Evolutionary conservation across 352 stramenopile species (phyloP).

Genomic region (Phytophthora boehmeriae): DNA sequence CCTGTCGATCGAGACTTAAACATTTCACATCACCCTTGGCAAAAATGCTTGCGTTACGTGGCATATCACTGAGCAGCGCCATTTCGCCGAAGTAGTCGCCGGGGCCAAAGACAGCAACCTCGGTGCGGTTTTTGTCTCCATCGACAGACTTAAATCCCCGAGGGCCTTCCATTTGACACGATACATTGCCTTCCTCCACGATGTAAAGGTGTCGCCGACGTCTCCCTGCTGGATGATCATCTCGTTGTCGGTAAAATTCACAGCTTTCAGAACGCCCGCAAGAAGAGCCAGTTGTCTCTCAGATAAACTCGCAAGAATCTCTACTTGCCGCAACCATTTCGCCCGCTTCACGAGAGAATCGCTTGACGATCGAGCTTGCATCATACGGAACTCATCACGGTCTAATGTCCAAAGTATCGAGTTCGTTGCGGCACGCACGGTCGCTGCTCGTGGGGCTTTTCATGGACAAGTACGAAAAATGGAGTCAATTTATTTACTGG

Average conservation of each 20-base stretch:
- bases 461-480: conserved; percentile 9
- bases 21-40: conserved; percentile 73
- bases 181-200: conserved; percentile 72
- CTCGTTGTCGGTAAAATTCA: conserved; percentile 71
- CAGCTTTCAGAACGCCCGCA: conserved; percentile 62
- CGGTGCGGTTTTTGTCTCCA: conserved; percentile 1
- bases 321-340: conserved; percentile 74
- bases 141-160: conserved; percentile 32
- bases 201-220: conserved; percentile 86
- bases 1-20: conserved; percentile 64
- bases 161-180: conserved; percentile 59
- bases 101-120: conserved; percentile 63
- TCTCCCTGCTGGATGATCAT: conserved; percentile 87
- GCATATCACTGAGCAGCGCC: conserved; percentile 90
- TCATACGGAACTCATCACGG: conserved; percentile 86
- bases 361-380: conserved; percentile 76
- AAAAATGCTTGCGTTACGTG: conserved; percentile 75
- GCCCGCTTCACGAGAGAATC: conserved; percentile 77
- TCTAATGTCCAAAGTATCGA: conserved; percentile 90
- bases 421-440: conserved; percentile 90
- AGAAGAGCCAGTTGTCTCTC: conserved; percentile 70
- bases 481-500: conserved; percentile 1
- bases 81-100: conserved; percentile 93
- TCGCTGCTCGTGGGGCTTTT: conserved; percentile 88
- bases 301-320: conserved; percentile 72